Base-by-base conservation (phyloP, 805 yeast genomes). In the Hanseniaspora hatyaiensis region DNA sequence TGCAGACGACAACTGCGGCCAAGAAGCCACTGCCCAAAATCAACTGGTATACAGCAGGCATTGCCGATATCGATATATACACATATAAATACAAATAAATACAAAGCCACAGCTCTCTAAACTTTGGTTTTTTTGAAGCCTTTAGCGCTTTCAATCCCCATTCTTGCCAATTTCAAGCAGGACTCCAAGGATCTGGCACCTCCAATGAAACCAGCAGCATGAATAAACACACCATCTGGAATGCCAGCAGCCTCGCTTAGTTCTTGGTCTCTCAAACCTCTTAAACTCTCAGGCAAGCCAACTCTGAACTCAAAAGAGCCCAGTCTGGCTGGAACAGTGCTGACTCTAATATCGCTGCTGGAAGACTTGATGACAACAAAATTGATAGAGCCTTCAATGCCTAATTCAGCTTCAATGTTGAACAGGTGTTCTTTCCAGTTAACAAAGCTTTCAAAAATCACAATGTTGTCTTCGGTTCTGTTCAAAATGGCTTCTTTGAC, bases 171-270 rank as follows among this genome's bases (percentile, higher is more conserved):
- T 58, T 75, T 65, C 50, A 86, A 61, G 12, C 80, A 96, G 28
- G 83, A 82, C 45, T 86, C 96, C 53, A 71, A 68, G 20, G 94
- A 73, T 59, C 78, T 71, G 49, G 89, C 85, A 47, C 98, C 98
- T 38, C 98, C 98, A 58, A 92, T 92, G 65, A 92, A 92, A 0
- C 98, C 97, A 34, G 95, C 84, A 37, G 97, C 96, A 57, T 92
- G 98, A 50, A 92, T 78, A 60, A 92, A 92, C 18, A 88, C 77
- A 61, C 96, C 84, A 8, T 84, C 95, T 28, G 75, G 78, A 48
- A 92, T 75, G n/a, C 94, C 96, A 30, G 86, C 69, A 54, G 73
- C 67, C 54, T 77, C 69, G 54, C 82, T 75, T 55, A 92, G 72
- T 33, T 71, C 82, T 26, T 83, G 89, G 61, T 92, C 98, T 61